A percentile compares a stretch with the other conserved stretches of the same genome.
These are phyloP conservation scores for Ophiostoma triangulosporum DNA, from an alignment of 2,329 filamentous ascomycete species.

Conservation along the genomic window DNA sequence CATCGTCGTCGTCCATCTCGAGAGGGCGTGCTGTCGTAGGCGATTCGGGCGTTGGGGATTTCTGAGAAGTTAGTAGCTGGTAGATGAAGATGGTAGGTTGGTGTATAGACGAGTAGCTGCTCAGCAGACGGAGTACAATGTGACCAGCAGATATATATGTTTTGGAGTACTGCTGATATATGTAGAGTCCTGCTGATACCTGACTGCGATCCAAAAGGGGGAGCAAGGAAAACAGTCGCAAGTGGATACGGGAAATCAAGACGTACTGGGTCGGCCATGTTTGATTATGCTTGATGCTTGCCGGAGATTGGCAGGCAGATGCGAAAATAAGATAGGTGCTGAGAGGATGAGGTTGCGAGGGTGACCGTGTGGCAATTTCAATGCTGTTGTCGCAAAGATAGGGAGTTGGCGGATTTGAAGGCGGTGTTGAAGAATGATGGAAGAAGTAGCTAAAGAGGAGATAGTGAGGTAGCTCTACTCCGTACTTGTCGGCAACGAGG, in stretches of 20 bases:
- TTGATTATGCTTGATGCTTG: not conserved
- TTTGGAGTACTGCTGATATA: not conserved
- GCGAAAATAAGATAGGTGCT: not conserved
- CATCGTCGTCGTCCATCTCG: slow-evolving; percentile 59
- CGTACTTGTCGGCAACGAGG: not conserved
- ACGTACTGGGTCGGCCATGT: slow-evolving; percentile 12
- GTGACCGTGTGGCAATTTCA: not conserved
- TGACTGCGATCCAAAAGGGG: slow-evolving; percentile 1
- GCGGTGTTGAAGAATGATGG: not conserved
- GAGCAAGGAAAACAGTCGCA: not conserved
- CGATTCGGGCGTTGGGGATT: slow-evolving; percentile 41
- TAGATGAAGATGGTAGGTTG: not conserved
- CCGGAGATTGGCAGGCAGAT: not conserved
- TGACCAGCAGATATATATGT: not conserved
- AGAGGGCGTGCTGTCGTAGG: slow-evolving; percentile 51
- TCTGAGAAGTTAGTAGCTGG: slow-evolving; percentile 16
- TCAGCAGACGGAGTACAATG: not conserved
- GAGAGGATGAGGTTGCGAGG: not conserved
- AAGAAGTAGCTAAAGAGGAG: not conserved
- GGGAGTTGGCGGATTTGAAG: not conserved
- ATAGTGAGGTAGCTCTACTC: not conserved
- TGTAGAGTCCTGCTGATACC: not conserved
- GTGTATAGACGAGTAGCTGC: not conserved
- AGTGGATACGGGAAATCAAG: slow-evolving; percentile 5
- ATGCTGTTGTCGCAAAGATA: not conserved